Base-by-base conservation (phyloP, 257 asterid genomes). In the Ehretia macrophylla region DNA sequence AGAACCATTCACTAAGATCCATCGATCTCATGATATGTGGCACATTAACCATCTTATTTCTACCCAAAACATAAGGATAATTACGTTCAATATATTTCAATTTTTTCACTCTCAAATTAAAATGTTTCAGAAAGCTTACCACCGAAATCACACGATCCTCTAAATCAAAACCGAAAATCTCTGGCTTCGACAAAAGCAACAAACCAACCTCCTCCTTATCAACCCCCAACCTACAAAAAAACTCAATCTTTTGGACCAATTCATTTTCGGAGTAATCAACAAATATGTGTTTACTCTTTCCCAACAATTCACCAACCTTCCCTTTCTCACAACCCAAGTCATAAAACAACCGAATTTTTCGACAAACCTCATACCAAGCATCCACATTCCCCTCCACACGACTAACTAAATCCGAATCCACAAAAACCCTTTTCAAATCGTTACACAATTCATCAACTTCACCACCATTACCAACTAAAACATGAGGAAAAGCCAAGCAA, bases 1-100 rank as follows among this genome's bases (percentile, higher is more conserved):
- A 86, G 78, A 86, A 86, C 95, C 95, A 86, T 21, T 75, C 76
- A 20, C 68, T 64, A n/a, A 83, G 83, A 65, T 79, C 68, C 79
- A 86, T 58, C 4, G 86, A 71, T 78, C 83, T 75, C 79, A 86
- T 75, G 4, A 71, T 44, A 17, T 68, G 59, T 65, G 87, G 85
- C 55, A 83, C 37, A 63, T 86, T 83, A 60, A 67, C 81, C 21
- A 86, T 73, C 59, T 49, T 73, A 60, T 86, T 86, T 65, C 83
- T 86, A n/a, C 92, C 89, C 56, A 86, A 79, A 75, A 79, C 81
- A 37, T 83, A 76, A 67, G 81, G 86, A 45, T 77, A 83, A 45
- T 72, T 77, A 55, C 66, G 58, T 69, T 68, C 38, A 60, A 79
- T 80, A 44, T 71, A 58, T 47, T 59, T 59, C 70, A 75, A 10